Conservation (phyloP, 371 early-diverging fungal species). For the Mucor piriformis region DNA sequence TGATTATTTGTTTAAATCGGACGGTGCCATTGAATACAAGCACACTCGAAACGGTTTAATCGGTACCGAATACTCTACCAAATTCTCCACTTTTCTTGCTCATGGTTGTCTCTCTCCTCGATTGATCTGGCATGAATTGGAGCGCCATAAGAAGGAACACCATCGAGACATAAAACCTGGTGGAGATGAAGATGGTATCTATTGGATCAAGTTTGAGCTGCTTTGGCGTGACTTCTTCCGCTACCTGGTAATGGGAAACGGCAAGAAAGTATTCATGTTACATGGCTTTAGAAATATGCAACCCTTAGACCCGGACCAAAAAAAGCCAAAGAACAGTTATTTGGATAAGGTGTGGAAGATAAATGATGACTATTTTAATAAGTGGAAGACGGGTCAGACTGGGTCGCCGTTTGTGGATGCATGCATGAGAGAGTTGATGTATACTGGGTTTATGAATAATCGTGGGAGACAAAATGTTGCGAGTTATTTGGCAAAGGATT, state of each 20-base stretch:
- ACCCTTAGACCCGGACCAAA: constrained; percentile 2
- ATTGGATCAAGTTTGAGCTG: constrained; percentile 37
- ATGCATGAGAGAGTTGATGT: constrained; percentile 40
- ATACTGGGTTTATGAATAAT: constrained; percentile 49
- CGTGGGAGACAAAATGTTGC: constrained; percentile 54
- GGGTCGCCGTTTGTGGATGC: constrained; percentile 55
- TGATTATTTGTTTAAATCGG: constrained; percentile 32
- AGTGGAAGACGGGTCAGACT: constrained; percentile 42
- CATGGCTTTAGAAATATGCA: constrained; percentile 26
- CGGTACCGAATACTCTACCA: constrained; percentile 39
- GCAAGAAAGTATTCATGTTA: constrained; percentile 20
- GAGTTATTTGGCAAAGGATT: constrained; percentile 42
- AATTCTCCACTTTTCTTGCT: constrained; percentile 41
- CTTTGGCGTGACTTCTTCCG: constrained; percentile 53
- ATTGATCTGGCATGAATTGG: constrained; percentile 25
- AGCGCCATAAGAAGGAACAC: constrained; percentile 10
- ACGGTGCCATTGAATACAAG: constrained; percentile 36
- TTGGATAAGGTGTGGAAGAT: constrained; percentile 29
- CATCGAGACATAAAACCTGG: constrained; percentile 9
- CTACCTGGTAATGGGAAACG: constrained; percentile 13
- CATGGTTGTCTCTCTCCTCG: constrained; percentile 42
- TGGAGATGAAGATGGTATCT: constrained; percentile 21
- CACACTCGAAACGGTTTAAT: constrained; percentile 50
- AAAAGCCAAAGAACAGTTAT: constrained; percentile 16
- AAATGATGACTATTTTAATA: constrained; percentile 18